Percentiles rank a stretch among this genome's conserved stretches.
Conservation (phyloP, 331 rosid genomes). For the Malus hybrid region DNA sequence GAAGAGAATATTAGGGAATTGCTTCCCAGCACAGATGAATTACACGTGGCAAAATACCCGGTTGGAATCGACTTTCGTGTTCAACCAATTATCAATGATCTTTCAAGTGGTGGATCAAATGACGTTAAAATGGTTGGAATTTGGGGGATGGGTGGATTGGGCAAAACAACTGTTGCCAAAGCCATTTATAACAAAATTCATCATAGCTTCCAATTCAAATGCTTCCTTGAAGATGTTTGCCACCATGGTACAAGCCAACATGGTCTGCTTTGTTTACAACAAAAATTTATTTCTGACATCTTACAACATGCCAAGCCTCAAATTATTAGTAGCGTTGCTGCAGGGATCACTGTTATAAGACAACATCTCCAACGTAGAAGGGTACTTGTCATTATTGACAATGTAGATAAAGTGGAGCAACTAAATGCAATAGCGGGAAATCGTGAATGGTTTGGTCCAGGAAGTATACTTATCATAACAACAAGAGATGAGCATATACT, state of each 20-base stretch:
- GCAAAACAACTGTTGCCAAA: slow-evolving; percentile 2
- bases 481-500: background rate
- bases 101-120: background rate
- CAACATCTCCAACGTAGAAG: background rate
- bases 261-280: background rate
- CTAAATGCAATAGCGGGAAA: background rate
- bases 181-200: slow-evolving; percentile 5
- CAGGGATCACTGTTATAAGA: background rate
- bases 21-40: too few species aligned
- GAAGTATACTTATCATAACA: slow-evolving; percentile 9
- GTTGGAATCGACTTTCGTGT: too few species aligned
- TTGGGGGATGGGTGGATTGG: slow-evolving; percentile 17
- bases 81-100: too few species aligned
- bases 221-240: background rate
- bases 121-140: slow-evolving; percentile 9
- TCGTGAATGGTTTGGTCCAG: background rate
- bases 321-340: background rate
- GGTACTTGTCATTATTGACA: background rate
- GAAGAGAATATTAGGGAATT: too few species aligned
- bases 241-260: too few species aligned
- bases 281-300: background rate
- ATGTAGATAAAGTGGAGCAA: background rate
- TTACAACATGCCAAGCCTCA: background rate
- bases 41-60: too few species aligned
- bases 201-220: background rate